A percentile compares a stretch with the other conserved stretches of the same genome.
phyloP scores from a whole-genome alignment of 768 basidiomycete species.

The Trametes cinnabarina region DNA sequence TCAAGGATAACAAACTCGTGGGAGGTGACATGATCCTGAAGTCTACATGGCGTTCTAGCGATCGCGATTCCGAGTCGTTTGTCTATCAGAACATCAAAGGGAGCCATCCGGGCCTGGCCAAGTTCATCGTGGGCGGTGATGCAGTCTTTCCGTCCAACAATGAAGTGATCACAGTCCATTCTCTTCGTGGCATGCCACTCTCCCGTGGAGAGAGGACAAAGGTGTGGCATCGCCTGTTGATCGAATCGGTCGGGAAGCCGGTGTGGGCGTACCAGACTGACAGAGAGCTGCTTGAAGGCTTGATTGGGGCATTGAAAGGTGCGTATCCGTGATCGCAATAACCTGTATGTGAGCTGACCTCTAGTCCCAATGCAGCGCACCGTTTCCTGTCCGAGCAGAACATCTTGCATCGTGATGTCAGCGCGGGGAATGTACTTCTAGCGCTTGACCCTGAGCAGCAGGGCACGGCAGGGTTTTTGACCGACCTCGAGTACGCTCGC shows the following conservation, averaged over 20 bases:
- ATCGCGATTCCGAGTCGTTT: background rate
- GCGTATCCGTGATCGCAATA: background rate
- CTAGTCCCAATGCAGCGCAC: slow-evolving; percentile 19
- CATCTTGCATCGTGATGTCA: slow-evolving; percentile 35
- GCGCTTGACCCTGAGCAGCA: background rate
- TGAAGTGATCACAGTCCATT: background rate
- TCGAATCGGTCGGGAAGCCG: slow-evolving; percentile 1
- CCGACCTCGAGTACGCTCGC: slow-evolving; percentile 32
- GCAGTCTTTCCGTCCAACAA: background rate
- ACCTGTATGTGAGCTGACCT: too few relatives aligned
- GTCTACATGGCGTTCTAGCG: background rate
- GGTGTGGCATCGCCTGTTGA: slow-evolving; percentile 7
- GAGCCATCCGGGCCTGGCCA: background rate
- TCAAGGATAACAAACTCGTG: background rate
- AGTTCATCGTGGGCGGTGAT: background rate
- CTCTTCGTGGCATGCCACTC: background rate
- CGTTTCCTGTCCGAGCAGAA: slow-evolving; percentile 22
- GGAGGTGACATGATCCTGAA: background rate
- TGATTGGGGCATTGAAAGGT: slow-evolving; percentile 2
- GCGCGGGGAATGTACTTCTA: slow-evolving; percentile 36
- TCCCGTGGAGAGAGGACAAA: background rate
- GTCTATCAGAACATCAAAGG: background rate
- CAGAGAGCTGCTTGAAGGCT: background rate
- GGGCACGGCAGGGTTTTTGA: slow-evolving; percentile 28
- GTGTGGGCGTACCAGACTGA: slow-evolving; percentile 12